A percentile compares a stretch with the other conserved stretches of the same genome.
These are phyloP conservation scores for Chrysoporthe deuterocubensis DNA, from an alignment of 2,329 filamentous ascomycete species.

Conservation along the genomic window DNA sequence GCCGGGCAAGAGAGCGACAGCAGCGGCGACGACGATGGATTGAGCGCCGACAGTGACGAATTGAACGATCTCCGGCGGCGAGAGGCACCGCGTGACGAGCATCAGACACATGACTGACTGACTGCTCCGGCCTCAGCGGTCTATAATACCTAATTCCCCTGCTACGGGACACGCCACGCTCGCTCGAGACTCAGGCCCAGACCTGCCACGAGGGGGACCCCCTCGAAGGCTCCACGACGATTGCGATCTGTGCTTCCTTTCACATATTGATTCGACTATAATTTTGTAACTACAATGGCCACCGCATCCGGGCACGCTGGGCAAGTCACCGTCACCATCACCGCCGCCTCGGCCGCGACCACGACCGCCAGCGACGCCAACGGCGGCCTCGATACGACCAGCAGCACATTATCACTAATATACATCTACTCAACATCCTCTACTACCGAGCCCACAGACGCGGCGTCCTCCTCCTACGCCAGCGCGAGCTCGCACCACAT, in stretches of 20 bases:
- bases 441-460: conserved; percentile 3
- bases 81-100: neutral
- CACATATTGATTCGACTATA: neutral
- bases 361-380: conserved; percentile 6
- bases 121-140: neutral
- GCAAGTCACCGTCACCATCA: conserved; percentile 26
- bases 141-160: conserved; percentile 4
- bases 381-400: conserved; percentile 8
- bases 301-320: neutral
- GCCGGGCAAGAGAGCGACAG: neutral
- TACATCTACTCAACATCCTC: conserved; percentile 25
- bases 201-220: neutral
- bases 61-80: conserved; percentile 1
- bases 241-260: neutral
- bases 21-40: conserved; percentile 4
- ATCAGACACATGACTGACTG: neutral
- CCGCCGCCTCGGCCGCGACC: neutral
- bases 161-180: neutral
- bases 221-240: neutral
- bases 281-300: conserved; percentile 10
- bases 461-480: conserved; percentile 6
- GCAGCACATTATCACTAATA: conserved; percentile 25
- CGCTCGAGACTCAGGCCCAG: neutral
- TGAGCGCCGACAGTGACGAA: neutral
- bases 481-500: conserved; percentile 22